A percentile compares a stretch with the other conserved stretches of the same genome.
Conservation (phyloP, 306 rosid species). For the Pyrus communis region DNA sequence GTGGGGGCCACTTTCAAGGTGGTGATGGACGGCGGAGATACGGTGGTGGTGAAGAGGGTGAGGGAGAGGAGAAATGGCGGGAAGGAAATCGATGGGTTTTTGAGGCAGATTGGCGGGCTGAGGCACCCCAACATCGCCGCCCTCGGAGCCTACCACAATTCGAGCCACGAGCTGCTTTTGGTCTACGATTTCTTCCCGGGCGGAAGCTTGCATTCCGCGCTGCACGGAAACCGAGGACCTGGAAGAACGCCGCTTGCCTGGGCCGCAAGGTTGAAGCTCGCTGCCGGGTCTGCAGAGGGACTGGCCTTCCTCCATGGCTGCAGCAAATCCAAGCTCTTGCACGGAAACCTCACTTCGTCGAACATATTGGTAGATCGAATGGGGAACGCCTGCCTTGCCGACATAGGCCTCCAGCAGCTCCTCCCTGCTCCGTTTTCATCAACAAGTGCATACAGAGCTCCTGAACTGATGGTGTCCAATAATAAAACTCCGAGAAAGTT, state of each 20-base stretch:
- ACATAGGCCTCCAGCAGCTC: conserved; percentile 18
- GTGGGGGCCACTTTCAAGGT: conserved; percentile 23
- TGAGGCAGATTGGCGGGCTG: not conserved
- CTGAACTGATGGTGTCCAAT: not conserved
- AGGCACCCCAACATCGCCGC: conserved; percentile 12
- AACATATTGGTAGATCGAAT: conserved; percentile 14
- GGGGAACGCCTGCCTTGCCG: conserved; percentile 11
- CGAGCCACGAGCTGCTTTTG: conserved; percentile 9
- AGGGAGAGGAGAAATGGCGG: not conserved
- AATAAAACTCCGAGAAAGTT: not conserved
- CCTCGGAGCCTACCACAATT: conserved; percentile 15
- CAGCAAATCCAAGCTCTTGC: conserved; percentile 9
- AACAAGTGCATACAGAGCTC: conserved; percentile 1
- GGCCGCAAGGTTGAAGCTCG: conserved; percentile 14
- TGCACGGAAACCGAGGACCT: conserved; percentile 30
- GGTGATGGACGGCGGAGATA: not conserved
- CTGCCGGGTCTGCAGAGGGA: conserved; percentile 12
- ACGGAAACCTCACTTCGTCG: conserved; percentile 16
- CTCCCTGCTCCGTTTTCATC: not conserved
- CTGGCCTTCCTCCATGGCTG: conserved; percentile 10
- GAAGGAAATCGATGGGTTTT: conserved; percentile 8
- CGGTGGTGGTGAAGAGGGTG: conserved; percentile 17
- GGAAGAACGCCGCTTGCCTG: conserved; percentile 19
- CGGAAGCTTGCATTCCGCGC: conserved; percentile 11
- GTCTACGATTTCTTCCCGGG: conserved; percentile 8